Percentiles rank a stretch among this genome's conserved stretches.
Conservation (phyloP, 1,284 basidiomycete species). For the Moniliophthora roreri region DNA sequence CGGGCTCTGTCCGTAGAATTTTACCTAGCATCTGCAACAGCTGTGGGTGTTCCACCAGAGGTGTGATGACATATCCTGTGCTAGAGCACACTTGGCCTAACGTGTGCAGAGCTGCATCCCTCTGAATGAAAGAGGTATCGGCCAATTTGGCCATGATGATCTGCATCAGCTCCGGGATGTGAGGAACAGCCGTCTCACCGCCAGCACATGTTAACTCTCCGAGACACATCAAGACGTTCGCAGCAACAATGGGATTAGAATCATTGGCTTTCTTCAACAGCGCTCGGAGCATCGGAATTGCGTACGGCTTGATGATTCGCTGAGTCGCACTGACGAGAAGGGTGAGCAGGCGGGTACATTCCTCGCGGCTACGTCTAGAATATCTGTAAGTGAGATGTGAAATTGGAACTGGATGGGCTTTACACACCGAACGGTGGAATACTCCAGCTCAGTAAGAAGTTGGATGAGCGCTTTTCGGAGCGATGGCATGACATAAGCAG, state of each 20-base stretch:
- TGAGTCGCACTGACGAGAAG: slow-evolving; percentile 90
- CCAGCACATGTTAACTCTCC: slow-evolving; percentile 94
- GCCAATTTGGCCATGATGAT: slow-evolving; percentile 88
- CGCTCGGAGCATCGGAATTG: slow-evolving; percentile 93
- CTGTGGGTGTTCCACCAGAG: slow-evolving; percentile 89
- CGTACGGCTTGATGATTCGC: slow-evolving; percentile 95
- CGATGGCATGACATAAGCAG: slow-evolving; percentile 98
- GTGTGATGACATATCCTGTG: slow-evolving; percentile 92
- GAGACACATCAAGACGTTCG: slow-evolving; percentile 91
- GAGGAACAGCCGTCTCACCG: slow-evolving; percentile 86
- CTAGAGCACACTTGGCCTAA: slow-evolving; percentile 96
- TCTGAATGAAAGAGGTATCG: slow-evolving; percentile 83
- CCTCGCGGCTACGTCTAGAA: slow-evolving; percentile 80
- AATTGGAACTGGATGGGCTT: neutral
- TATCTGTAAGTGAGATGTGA: slow-evolving; percentile 8
- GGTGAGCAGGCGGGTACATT: slow-evolving; percentile 87
- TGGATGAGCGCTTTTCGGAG: slow-evolving; percentile 96
- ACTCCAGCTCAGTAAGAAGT: slow-evolving; percentile 95
- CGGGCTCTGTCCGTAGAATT: slow-evolving; percentile 85
- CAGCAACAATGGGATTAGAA: slow-evolving; percentile 84
- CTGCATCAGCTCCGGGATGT: slow-evolving; percentile 87
- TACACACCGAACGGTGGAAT: slow-evolving; percentile 84
- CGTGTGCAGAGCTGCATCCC: slow-evolving; percentile 93
- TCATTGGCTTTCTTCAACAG: slow-evolving; percentile 90
- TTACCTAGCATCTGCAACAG: slow-evolving; percentile 86